Evolutionary conservation across 495 filamentous ascomycete genomes (phyloP).

Genomic region (Pseudoneurospora amorphoporcata): DNA sequence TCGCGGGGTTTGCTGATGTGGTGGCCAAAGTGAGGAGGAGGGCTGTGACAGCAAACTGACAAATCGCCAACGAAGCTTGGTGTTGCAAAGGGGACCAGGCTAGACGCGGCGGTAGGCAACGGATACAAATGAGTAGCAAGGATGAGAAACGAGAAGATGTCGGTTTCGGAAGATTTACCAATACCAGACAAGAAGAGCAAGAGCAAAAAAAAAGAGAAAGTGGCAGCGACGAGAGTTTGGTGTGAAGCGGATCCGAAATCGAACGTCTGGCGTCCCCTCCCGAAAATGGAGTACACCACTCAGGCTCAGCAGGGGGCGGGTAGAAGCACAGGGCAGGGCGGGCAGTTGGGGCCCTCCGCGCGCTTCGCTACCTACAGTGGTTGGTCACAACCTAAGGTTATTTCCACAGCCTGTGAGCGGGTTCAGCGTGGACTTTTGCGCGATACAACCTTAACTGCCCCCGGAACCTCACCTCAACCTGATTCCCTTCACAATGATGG

Average conservation of each 20-base stretch:
- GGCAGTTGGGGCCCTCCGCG: not conserved
- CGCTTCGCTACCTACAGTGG: not conserved
- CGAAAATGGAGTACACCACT: not conserved
- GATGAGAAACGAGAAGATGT: not conserved
- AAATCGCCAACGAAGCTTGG: not conserved
- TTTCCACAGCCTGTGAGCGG: not conserved
- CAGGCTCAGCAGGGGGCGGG: not conserved
- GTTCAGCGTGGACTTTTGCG: not conserved
- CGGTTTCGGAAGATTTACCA: not conserved
- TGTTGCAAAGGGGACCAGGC: not conserved
- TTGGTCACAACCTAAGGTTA: not conserved
- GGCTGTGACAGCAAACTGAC: not conserved
- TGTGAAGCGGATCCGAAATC: not conserved
- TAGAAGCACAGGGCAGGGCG: not conserved
- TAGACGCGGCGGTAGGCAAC: not conserved
- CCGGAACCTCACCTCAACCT: not conserved
- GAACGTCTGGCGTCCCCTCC: not conserved
- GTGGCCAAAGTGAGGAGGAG: constrained; percentile 1
- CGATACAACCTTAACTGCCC: not conserved
- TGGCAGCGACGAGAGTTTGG: not conserved
- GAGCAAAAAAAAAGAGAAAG: not conserved
- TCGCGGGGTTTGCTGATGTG: not conserved
- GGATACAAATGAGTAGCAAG: not conserved
- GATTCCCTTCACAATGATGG: not conserved
- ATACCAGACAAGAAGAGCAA: not conserved